phyloP scores from a whole-genome alignment of 108 stramenopile genomes.

The Cyclotella distinguenda region DNA sequence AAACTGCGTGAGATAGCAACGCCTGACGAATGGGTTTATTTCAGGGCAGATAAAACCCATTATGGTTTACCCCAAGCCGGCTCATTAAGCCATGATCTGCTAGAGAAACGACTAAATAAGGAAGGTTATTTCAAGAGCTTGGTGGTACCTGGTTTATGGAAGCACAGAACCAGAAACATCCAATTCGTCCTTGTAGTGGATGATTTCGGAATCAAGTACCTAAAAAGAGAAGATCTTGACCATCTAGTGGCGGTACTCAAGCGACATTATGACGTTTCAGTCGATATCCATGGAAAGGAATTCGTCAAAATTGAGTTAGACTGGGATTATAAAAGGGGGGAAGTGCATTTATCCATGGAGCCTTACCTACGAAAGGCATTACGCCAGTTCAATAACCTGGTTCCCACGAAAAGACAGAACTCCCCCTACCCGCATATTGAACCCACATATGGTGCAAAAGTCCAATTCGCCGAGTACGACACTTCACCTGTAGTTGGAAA shows the following conservation, averaged over 20 bases:
- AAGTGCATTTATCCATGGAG: constrained; percentile 50
- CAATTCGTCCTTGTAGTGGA: constrained; percentile 57
- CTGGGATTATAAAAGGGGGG: constrained; percentile 47
- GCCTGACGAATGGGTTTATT: constrained; percentile 13
- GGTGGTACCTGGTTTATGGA: constrained; percentile 42
- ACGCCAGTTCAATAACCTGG: constrained; percentile 29
- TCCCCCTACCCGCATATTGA: constrained; percentile 31
- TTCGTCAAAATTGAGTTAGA: constrained; percentile 35
- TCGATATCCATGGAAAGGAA: constrained; percentile 24
- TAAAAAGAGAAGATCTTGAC: constrained; percentile 28
- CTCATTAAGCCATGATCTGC: constrained; percentile 38
- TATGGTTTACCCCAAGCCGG: constrained; percentile 19
- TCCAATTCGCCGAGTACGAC: constrained; percentile 27
- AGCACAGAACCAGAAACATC: constrained; percentile 22
- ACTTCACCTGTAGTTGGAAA: constrained; percentile 19
- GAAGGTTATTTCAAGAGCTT: constrained; percentile 30
- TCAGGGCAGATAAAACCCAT: constrained; percentile 4
- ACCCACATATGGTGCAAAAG: constrained; percentile 47
- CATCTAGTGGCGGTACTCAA: constrained; percentile 36
- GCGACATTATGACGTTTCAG: constrained; percentile 14
- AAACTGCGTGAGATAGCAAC: constrained; percentile 13
- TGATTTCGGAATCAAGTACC: constrained; percentile 35
- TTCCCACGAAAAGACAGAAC: constrained; percentile 38
- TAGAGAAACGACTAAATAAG: constrained; percentile 7
- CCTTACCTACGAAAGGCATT: constrained; percentile 50